A percentile compares a stretch with the other conserved stretches of the same genome.
Conservation (phyloP, 177 flowering plant species). For the Vitis hybrid region DNA sequence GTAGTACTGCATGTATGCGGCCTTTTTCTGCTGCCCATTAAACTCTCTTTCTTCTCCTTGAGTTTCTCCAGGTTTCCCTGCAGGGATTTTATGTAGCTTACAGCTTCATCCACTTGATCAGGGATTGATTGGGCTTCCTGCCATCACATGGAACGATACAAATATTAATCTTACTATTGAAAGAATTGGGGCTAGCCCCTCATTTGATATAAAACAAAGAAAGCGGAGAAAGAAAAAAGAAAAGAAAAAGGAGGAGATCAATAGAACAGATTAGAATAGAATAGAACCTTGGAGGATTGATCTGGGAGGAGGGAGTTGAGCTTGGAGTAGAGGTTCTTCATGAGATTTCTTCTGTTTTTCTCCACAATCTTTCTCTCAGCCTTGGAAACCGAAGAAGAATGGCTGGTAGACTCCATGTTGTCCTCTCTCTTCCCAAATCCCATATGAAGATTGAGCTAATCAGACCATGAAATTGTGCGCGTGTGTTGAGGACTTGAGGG, state of each 20-base stretch:
- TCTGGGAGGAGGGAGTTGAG: conserved; percentile 39
- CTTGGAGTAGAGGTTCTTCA: conserved; percentile 32
- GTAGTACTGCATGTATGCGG: background rate
- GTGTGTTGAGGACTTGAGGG: background rate
- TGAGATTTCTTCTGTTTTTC: conserved; percentile 39
- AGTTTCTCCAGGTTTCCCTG: conserved; percentile 21
- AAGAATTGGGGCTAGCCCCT: too few relatives aligned
- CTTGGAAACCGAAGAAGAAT: conserved; percentile 10
- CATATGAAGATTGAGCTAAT: background rate
- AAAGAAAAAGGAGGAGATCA: background rate
- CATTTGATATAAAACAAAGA: too few relatives aligned
- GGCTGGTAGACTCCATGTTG: background rate
- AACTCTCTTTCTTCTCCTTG: conserved; percentile 25
- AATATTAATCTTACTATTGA: background rate
- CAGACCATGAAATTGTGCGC: background rate
- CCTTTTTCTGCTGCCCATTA: conserved; percentile 16
- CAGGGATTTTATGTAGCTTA: conserved; percentile 28
- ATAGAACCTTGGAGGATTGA: background rate
- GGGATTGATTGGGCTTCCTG: conserved; percentile 33
- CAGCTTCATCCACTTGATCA: conserved; percentile 37
- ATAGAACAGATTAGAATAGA: background rate
- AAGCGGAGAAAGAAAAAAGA: too few relatives aligned
- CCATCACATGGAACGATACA: background rate
- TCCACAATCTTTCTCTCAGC: conserved; percentile 32
- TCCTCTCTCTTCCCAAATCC: background rate